phyloP scores from a whole-genome alignment of 2,329 filamentous ascomycete species.

The Penicillium hordei region DNA sequence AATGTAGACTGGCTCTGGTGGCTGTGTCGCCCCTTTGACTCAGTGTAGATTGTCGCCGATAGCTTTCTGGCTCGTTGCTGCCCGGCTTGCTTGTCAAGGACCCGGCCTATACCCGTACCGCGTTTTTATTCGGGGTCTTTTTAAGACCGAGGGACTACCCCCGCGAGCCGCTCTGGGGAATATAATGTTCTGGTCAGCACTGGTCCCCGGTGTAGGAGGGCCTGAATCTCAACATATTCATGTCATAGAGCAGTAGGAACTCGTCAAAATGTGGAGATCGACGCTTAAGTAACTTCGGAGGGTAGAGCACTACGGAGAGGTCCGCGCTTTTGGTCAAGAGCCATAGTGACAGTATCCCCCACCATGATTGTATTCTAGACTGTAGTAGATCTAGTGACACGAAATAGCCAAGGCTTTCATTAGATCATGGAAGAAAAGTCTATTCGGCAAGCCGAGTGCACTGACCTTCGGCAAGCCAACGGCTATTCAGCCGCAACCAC shows the following conservation, averaged over 20 bases:
- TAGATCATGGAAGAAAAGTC: not conserved
- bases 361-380: not conserved
- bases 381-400: not conserved
- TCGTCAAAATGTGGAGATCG: not conserved
- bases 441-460: not conserved
- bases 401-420: not conserved
- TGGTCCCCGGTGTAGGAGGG: not conserved
- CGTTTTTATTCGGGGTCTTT: not conserved
- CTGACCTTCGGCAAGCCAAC: not conserved
- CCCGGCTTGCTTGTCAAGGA: not conserved
- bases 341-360: not conserved
- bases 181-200: not conserved
- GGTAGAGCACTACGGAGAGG: not conserved
- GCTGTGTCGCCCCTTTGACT: too few species aligned
- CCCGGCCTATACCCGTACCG: not conserved
- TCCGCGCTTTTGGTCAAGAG: not conserved
- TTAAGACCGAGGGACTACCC: not conserved
- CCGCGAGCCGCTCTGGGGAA: not conserved
- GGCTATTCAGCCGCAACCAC: not conserved
- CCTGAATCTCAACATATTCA: not conserved
- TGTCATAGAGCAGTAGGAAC: not conserved
- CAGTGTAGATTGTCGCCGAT: not conserved
- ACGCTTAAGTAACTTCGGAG: not conserved
- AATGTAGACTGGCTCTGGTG: not conserved
- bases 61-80: not conserved